Base-by-base conservation (phyloP, 176 grass and related monocot species). In the Saccharum spontaneum region DNA sequence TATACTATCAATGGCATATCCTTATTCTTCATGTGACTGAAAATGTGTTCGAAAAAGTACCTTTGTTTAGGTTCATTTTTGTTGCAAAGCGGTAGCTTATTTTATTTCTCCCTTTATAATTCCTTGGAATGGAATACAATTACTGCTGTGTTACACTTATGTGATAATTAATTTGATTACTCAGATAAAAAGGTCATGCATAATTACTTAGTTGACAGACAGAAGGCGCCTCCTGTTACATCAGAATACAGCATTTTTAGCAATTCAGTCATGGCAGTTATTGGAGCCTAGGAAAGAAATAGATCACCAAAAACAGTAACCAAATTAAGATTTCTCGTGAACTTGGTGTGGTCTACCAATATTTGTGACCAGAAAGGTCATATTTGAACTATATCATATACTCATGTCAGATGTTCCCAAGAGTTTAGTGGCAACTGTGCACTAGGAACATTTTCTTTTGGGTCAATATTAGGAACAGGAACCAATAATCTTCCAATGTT, bases 1-100 rank as follows among this genome's bases (percentile, higher is more conserved):
- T 45, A 26, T 78, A 67, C 10, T 74, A 45, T 79, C 30, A n/a
- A 8, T 71, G 22, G 48, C 13, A 4, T 31, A 34, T 55, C 45
- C 8, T 55, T 44, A 57, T 24, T 17, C 6, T 69, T 54, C 13
- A 1, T 79, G 22, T 69, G 76, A 31, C 15, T 48, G 10, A 73
- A 80, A 68, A 75, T 20, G 7, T 34, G 3, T 69, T 79, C 18
- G 23, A 49, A 81, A 79, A 23, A 22, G 49, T 62, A 76, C 69
- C 52, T 81, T 85, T 79, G 71, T 79, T 75, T 40, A 23, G 20
- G 61, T 80, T 39, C 17, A 76, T 75, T 75, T 75, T 60, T 81
- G 22, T 67, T 40, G 78, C 48, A n/a, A 80, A 49, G 20, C 15
- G 23, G 11, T 57, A 36, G 37, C 38, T 10, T 74, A 46, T 79